Conservation (phyloP, 2,329 filamentous ascomycete genomes). For the Aspergillus sp. region DNA sequence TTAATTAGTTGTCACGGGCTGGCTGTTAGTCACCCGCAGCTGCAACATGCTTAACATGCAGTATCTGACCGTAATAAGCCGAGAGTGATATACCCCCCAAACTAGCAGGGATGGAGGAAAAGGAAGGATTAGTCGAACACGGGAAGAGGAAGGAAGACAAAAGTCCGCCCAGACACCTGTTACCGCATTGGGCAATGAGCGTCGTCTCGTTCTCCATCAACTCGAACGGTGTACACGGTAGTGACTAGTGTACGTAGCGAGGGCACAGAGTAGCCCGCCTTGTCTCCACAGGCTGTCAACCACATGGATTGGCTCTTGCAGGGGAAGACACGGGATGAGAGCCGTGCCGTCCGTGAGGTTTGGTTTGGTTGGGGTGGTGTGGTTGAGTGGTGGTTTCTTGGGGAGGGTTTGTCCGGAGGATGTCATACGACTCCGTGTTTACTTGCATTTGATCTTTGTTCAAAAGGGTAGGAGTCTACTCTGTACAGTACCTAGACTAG, state of each 20-base stretch:
- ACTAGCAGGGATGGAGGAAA: background rate
- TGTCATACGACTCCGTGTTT: background rate
- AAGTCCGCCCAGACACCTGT: background rate
- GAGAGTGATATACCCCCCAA: background rate
- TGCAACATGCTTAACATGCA: too few species aligned
- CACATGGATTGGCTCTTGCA: background rate
- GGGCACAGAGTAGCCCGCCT: background rate
- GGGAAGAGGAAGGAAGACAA: background rate
- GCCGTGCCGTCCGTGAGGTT: too few species aligned
- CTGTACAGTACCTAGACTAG: background rate
- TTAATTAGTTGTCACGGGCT: too few species aligned
- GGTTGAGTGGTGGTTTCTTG: too few species aligned
- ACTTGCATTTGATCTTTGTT: background rate
- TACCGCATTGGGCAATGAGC: background rate
- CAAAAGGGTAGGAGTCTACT: background rate
- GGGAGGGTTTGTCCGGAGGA: too few species aligned
- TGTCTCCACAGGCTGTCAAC: background rate
- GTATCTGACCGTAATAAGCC: background rate
- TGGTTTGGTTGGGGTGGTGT: too few species aligned
- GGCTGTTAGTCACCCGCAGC: too few species aligned
- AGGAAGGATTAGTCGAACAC: background rate
- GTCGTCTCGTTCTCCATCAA: background rate
- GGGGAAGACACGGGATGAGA: background rate
- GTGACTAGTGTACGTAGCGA: too few species aligned
- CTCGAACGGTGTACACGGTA: background rate